phyloP scores from a whole-genome alignment of 2,329 filamentous ascomycete genomes.

The Passalora sequoiae region DNA sequence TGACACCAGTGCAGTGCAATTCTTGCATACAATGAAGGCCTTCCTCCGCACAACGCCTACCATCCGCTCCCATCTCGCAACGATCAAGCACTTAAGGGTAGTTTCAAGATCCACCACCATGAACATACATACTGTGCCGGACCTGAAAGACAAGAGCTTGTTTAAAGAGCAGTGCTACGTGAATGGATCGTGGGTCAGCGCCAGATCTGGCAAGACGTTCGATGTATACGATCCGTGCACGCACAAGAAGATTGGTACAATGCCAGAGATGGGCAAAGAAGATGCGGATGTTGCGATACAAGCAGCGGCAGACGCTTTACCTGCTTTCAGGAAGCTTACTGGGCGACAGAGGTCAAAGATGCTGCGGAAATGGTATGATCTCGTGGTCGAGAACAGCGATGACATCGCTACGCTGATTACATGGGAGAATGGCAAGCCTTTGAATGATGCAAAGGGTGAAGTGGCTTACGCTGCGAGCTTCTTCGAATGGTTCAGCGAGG shows the following conservation, averaged over 20 bases:
- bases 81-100: constrained; percentile 19
- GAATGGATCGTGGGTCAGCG: constrained; percentile 86
- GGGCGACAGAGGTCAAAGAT: constrained; percentile 69
- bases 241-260: constrained; percentile 71
- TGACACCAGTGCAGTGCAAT: too few species aligned
- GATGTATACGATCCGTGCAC: constrained; percentile 83
- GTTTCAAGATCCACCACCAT: constrained; percentile 16
- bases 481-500: constrained; percentile 76
- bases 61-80: constrained; percentile 22
- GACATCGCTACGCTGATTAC: constrained; percentile 80
- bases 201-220: constrained; percentile 85
- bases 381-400: constrained; percentile 71
- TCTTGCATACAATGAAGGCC: constrained; percentile 20
- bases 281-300: constrained; percentile 79
- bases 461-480: constrained; percentile 68
- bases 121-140: constrained; percentile 18
- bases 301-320: constrained; percentile 73
- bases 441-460: constrained; percentile 69
- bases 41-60: constrained; percentile 19
- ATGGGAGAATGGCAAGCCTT: constrained; percentile 84
- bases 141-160: constrained; percentile 52
- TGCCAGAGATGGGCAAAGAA: constrained; percentile 73
- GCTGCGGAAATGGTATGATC: constrained; percentile 74
- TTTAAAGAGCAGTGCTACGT: constrained; percentile 82
- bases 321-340: constrained; percentile 64